Conservation (phyloP, 495 filamentous ascomycete species). For the Aspergillus steynii region DNA sequence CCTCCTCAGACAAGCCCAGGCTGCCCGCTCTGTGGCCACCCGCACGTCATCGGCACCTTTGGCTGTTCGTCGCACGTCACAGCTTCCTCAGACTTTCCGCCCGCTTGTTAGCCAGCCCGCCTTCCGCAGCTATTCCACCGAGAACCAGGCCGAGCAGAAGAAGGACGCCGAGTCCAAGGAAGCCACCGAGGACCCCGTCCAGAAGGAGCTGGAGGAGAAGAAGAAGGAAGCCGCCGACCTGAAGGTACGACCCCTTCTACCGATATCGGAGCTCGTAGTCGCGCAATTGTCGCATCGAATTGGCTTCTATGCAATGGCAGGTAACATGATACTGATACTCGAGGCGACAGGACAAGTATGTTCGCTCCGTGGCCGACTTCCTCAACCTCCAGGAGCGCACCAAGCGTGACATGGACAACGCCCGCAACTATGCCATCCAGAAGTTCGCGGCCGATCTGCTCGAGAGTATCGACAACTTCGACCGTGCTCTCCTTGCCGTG, state of each 20-base stretch:
- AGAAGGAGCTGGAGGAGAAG: slow-evolving; percentile 77
- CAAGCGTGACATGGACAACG: slow-evolving; percentile 81
- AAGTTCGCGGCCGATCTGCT: slow-evolving; percentile 92
- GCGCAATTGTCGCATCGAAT: not conserved
- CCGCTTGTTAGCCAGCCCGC: slow-evolving; percentile 30
- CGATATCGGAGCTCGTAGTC: not conserved
- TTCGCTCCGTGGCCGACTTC: slow-evolving; percentile 92
- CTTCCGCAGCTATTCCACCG: slow-evolving; percentile 44
- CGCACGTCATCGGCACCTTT: slow-evolving; percentile 35
- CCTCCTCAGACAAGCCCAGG: slow-evolving; percentile 45
- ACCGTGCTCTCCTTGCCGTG: slow-evolving; percentile 82
- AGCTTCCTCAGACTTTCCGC: slow-evolving; percentile 28
- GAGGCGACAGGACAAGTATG: slow-evolving; percentile 77
- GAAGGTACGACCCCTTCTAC: slow-evolving; percentile 61
- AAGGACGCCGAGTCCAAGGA: slow-evolving; percentile 34
- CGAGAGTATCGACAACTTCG: slow-evolving; percentile 93
- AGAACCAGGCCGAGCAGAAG: slow-evolving; percentile 37
- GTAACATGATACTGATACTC: not conserved
- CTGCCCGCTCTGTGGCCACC: slow-evolving; percentile 38
- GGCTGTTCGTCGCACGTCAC: slow-evolving; percentile 40
- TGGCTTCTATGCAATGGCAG: not conserved
- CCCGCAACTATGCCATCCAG: slow-evolving; percentile 91
- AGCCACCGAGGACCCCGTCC: slow-evolving; percentile 43
- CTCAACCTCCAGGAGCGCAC: slow-evolving; percentile 95
- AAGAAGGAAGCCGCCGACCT: slow-evolving; percentile 79